Conservation (phyloP, 2,329 filamentous ascomycete species). For the Zasmidium citrigriseum region DNA sequence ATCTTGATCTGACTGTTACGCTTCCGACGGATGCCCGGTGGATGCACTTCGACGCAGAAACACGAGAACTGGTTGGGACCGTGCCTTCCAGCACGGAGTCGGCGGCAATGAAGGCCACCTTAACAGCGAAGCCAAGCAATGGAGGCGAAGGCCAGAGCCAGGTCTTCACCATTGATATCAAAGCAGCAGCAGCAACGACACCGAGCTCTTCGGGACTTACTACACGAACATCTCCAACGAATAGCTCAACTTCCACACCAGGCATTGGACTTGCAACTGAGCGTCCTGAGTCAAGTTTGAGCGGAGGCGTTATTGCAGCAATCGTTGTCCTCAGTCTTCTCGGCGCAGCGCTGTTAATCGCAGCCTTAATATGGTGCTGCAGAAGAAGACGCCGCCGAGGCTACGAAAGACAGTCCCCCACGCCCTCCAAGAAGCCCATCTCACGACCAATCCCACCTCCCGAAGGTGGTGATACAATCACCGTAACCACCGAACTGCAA, state of each 20-base stretch:
- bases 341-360: constrained; percentile 23
- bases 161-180: constrained; percentile 45
- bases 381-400: constrained; percentile 21
- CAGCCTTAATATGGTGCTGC: constrained; percentile 28
- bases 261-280: constrained; percentile 1
- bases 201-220: constrained; percentile 12
- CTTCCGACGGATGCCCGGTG: constrained; percentile 47
- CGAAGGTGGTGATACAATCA: constrained; percentile 30
- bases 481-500: constrained; percentile 25
- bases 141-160: constrained; percentile 40
- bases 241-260: constrained; percentile 2
- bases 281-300: constrained; percentile 5
- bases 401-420: constrained; percentile 16
- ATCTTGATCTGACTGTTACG: constrained; percentile 46
- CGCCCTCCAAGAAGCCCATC: constrained; percentile 38
- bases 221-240: constrained; percentile 5
- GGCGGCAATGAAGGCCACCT: constrained; percentile 42
- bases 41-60: constrained; percentile 51
- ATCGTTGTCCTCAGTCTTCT: constrained; percentile 37
- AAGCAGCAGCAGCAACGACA: constrained; percentile 13
- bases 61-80: constrained; percentile 50
- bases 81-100: constrained; percentile 46
- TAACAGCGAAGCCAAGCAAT: constrained; percentile 42
- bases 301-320: constrained; percentile 34
- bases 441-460: constrained; percentile 43